Conservation (phyloP, 352 stramenopile species). For the Pythium utonaiense region DNA sequence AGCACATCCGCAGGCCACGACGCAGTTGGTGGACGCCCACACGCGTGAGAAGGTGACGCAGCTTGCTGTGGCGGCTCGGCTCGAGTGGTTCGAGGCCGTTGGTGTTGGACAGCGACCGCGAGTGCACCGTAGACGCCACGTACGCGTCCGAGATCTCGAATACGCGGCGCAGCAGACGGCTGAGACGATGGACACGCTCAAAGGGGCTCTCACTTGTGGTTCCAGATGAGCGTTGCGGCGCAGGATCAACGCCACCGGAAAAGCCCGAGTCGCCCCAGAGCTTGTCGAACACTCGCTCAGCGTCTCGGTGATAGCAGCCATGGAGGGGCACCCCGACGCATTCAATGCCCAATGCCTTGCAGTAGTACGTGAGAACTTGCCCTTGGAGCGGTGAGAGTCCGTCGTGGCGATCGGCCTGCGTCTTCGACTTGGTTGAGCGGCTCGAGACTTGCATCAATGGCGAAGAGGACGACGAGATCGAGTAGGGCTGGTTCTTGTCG, state of each 20-base stretch:
- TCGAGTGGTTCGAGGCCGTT: conserved; percentile 51
- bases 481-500: conserved; percentile 67
- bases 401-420: conserved; percentile 23
- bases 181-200: conserved; percentile 67
- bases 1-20: conserved; percentile 70
- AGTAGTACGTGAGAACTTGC: conserved; percentile 79
- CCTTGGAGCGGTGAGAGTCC: conserved; percentile 56
- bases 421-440: conserved; percentile 19
- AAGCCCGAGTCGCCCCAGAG: conserved; percentile 55
- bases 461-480: conserved; percentile 22
- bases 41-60: conserved; percentile 57
- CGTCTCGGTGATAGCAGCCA: conserved; percentile 73
- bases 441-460: conserved; percentile 19
- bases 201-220: conserved; percentile 27
- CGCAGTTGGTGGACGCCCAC: conserved; percentile 64
- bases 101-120: conserved; percentile 32
- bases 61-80: conserved; percentile 50
- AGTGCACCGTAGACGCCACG: conserved; percentile 70
- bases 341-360: conserved; percentile 73
- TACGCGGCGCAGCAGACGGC: conserved; percentile 60
- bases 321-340: conserved; percentile 63
- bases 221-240: conserved; percentile 20
- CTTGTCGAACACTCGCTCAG: conserved; percentile 83
- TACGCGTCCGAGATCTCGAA: conserved; percentile 88
- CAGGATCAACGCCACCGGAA: conserved; percentile 18